A percentile compares a stretch with the other conserved stretches of the same genome.
Evolutionary conservation across 129 eudicot species (phyloP).

Genomic region (Helianthus tuberosus): DNA sequence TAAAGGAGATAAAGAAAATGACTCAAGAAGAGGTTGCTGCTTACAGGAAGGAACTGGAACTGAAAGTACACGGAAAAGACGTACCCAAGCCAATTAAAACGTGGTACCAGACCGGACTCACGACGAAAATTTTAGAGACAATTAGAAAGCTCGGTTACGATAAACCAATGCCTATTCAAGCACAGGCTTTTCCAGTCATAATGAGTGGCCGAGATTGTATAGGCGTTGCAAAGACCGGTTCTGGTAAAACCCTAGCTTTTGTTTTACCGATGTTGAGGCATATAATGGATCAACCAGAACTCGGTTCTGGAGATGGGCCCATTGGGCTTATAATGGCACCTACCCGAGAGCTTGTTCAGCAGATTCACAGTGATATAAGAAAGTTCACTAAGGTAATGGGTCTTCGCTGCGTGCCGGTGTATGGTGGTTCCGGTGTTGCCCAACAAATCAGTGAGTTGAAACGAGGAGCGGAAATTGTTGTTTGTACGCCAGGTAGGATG

Average conservation of each 20-base stretch:
- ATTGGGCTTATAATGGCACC: conserved; percentile 87
- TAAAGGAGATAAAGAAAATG: conserved; percentile 65
- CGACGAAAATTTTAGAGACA: conserved; percentile 60
- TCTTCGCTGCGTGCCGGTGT: conserved; percentile 75
- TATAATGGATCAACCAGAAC: conserved; percentile 73
- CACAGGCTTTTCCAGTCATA: conserved; percentile 75
- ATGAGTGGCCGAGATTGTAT: conserved; percentile 90
- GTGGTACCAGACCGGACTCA: conserved; percentile 75
- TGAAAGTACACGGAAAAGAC: conserved; percentile 79
- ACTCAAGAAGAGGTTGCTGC: conserved; percentile 62
- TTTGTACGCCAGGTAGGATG: conserved; percentile 85
- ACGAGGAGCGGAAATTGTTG: conserved; percentile 80
- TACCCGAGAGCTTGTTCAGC: conserved; percentile 85
- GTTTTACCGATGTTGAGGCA: conserved; percentile 86
- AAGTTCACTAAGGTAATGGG: conserved; percentile 69
- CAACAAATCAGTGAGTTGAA: conserved; percentile 80
- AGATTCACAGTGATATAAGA: conserved; percentile 70
- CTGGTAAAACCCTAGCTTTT: conserved; percentile 81
- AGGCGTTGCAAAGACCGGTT: conserved; percentile 81
- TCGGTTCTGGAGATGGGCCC: conserved; percentile 77
- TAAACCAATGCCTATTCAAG: conserved; percentile 79
- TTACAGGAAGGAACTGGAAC: conserved; percentile 61
- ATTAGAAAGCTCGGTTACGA: conserved; percentile 67
- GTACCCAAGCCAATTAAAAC: conserved; percentile 79
- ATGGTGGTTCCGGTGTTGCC: conserved; percentile 91